Percentiles rank a stretch among this genome's conserved stretches.
These are phyloP conservation scores for Stygiomarasmius scandens DNA, from an alignment of 1,284 basidiomycete species.

Conservation along the genomic window DNA sequence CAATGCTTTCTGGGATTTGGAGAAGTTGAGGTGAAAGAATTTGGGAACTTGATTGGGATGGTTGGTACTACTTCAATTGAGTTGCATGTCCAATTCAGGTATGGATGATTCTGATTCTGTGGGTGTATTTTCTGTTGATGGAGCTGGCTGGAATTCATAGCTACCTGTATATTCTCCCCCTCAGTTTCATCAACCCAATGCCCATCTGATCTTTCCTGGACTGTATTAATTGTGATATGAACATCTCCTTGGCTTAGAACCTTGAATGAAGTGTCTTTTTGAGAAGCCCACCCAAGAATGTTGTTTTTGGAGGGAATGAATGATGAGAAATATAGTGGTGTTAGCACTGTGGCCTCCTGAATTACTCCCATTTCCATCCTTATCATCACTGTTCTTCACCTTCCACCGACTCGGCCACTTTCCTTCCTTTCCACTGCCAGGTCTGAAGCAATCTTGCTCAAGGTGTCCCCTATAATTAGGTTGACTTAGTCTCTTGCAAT, in stretches of 20 bases:
- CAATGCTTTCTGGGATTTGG: background rate
- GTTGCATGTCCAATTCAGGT: too few species aligned
- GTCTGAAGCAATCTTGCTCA: slow-evolving; percentile 7
- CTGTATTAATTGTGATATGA: background rate
- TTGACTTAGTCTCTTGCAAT: background rate
- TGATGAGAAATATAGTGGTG: slow-evolving; percentile 44
- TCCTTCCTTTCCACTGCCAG: slow-evolving; percentile 17
- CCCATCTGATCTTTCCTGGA: background rate
- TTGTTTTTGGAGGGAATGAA: slow-evolving; percentile 26
- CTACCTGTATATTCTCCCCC: background rate
- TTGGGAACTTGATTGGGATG: too few species aligned
- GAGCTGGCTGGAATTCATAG: background rate
- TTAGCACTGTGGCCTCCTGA: too few species aligned
- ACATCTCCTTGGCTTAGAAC: slow-evolving; percentile 1
- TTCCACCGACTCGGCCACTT: slow-evolving; percentile 18
- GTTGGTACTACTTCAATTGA: too few species aligned
- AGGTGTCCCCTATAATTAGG: background rate
- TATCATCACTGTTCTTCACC: too few species aligned
- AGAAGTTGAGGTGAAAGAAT: background rate
- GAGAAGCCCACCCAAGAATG: slow-evolving; percentile 59
- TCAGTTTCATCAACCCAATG: background rate
- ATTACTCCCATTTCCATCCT: background rate
- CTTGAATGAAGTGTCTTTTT: slow-evolving; percentile 71
- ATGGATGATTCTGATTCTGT: too few species aligned
- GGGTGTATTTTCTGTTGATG: too few species aligned